Evolutionary conservation across 495 filamentous ascomycete species (phyloP).

Genomic region (Neurospora sp.): DNA sequence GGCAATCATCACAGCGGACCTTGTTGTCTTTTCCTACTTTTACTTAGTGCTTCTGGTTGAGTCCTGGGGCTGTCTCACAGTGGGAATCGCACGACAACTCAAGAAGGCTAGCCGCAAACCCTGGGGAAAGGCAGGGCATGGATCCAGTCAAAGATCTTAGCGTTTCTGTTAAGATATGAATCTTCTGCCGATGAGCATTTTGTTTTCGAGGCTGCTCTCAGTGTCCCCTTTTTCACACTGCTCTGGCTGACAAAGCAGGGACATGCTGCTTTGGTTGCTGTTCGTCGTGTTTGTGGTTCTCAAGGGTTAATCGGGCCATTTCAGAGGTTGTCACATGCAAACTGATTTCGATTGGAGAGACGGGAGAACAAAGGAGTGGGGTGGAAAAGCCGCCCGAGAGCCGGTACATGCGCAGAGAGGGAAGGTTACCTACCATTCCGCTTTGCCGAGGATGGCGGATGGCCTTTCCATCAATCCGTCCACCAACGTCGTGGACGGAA

Average conservation of each 20-base stretch:
- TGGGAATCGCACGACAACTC: neutral
- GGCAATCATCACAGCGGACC: neutral
- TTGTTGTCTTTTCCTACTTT: neutral
- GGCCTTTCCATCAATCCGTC: neutral
- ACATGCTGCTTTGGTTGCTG: neutral
- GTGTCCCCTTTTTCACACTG: neutral
- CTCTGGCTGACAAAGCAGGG: neutral
- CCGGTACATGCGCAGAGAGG: neutral
- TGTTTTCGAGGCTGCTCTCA: neutral
- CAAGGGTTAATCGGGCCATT: neutral
- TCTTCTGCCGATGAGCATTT: neutral
- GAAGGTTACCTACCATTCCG: neutral
- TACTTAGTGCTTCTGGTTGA: neutral
- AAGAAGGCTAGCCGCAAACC: neutral
- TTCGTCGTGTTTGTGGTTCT: neutral
- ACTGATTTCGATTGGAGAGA: neutral
- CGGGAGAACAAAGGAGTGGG: neutral
- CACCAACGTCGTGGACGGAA: neutral
- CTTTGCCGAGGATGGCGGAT: neutral
- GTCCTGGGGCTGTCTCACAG: neutral
- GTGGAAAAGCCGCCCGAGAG: neutral
- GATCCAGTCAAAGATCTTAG: neutral
- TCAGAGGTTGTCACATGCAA: neutral
- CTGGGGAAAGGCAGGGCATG: neutral
- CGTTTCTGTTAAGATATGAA: neutral